Evolutionary conservation across 345 rosid species (phyloP), one percentile per base, ranked within the genome.

Genomic region (Rhodamnia rubescens): DNA sequence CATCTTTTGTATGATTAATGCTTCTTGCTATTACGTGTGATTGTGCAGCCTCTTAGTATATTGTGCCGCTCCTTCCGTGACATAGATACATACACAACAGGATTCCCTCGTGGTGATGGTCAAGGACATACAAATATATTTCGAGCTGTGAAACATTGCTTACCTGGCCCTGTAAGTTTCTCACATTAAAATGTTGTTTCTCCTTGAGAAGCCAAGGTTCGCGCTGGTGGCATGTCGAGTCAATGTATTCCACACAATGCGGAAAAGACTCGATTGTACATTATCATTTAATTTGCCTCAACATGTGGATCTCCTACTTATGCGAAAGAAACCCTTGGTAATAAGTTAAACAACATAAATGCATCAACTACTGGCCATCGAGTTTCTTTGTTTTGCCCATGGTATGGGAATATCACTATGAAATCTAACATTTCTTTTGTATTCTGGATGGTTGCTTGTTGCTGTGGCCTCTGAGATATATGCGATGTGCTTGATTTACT

Each of bases 151-250:
- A 95, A 95, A 92, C 98, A 93, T 81, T 95, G 98, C 91, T 87
- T 97, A 86, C 99, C 98, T 88, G 99, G 99, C 61, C 98, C 99
- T 85, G 99, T 97, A 91, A 94, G 99, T 54, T 83, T 83, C 32
- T 84, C 82, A 29, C 75, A 85, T 82, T 74, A 47, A 47, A 81
- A 59, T 22, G 47, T 36, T 4, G 1, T 69, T 69, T 69, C 80
- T 69, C 78, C 5, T 69, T 1, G 80, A 69, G 80, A 36, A 69
- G 47, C 80, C 26, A 36, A 32, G 80, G 13, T 69, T 36, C 26
- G 2, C 1, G 26, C 47, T 18, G 47, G 0, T 8, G 26, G 80
- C 80, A 36, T 69, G 80, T 69, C 21, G 18, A 69, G 18, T 69
- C 80, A 36, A 36, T 69, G 80, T 69, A 9, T 20, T 18, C 36